Evolutionary conservation across 495 filamentous ascomycete species (phyloP).

Genomic region (Aspergillus kassunensis): DNA sequence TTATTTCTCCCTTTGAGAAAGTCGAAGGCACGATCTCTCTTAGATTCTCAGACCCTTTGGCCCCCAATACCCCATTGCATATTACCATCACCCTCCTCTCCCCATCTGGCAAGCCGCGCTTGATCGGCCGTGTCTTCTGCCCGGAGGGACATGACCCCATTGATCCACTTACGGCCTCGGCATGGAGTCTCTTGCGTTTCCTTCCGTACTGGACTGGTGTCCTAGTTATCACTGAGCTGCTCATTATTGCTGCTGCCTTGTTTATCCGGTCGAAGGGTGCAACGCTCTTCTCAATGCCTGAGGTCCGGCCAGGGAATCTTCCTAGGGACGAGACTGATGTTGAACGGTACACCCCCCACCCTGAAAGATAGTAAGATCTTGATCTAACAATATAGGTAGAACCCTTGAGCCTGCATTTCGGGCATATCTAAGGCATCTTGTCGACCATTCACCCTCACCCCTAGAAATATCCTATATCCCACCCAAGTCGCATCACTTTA

Average conservation of each 20-base stretch:
- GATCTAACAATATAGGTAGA: background rate
- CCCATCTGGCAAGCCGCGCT: background rate
- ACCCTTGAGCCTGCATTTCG: background rate
- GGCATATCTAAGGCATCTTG: background rate
- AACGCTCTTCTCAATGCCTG: background rate
- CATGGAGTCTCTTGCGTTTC: background rate
- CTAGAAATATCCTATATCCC: background rate
- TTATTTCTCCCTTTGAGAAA: constrained; percentile 24
- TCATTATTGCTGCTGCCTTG: background rate
- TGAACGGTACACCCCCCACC: constrained; percentile 1
- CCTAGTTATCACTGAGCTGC: background rate
- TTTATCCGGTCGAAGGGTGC: background rate
- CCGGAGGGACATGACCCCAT: background rate
- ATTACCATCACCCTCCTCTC: constrained; percentile 4
- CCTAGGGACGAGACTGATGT: background rate
- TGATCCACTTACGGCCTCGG: background rate
- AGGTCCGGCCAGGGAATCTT: constrained; percentile 1
- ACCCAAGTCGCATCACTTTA: constrained; percentile 2
- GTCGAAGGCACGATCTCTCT: constrained; percentile 16
- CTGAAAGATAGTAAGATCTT: background rate
- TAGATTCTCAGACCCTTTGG: background rate
- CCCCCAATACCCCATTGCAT: background rate
- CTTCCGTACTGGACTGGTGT: constrained; percentile 6
- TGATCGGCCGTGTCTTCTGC: constrained; percentile 5
- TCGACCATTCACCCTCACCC: background rate